These are phyloP conservation scores for Microbotryum lychnidis-dioicae DNA, from an alignment of 1,284 basidiomycete genomes.

Conservation along the genomic window DNA sequence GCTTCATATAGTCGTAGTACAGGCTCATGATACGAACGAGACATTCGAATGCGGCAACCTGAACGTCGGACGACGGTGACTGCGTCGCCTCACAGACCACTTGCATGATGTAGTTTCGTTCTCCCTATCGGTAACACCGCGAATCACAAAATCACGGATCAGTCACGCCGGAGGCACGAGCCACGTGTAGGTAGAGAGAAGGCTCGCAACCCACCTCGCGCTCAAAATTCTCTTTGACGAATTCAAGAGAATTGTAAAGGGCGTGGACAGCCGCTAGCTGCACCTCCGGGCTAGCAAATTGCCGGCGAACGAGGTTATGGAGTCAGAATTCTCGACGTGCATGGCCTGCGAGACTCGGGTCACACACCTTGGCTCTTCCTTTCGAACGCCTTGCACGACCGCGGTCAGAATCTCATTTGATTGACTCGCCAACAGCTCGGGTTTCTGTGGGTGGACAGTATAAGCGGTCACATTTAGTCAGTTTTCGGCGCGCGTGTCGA, in stretches of 20 bases:
- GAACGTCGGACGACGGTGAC: constrained; percentile 64
- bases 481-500: background rate
- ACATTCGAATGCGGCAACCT: constrained; percentile 90
- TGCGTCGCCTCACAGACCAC: constrained; percentile 99
- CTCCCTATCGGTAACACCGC: constrained; percentile 54
- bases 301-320: background rate
- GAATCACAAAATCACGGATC: constrained; percentile 12
- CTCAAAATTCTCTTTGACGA: constrained; percentile 96
- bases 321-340: background rate
- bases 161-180: constrained; percentile 3
- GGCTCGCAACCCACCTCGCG: constrained; percentile 59
- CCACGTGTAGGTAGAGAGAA: constrained; percentile 17
- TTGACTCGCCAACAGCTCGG: constrained; percentile 75
- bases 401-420: constrained; percentile 98
- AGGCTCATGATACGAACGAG: constrained; percentile 93
- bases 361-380: constrained; percentile 63
- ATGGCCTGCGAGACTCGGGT: background rate
- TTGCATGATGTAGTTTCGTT: constrained; percentile 99
- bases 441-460: constrained; percentile 54
- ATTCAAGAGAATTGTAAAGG: constrained; percentile 91
- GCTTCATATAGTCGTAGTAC: constrained; percentile 98
- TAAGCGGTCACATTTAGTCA: background rate
- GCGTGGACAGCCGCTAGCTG: constrained; percentile 93
- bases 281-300: constrained; percentile 62
- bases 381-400: constrained; percentile 94